Evolutionary conservation across 805 yeast species (phyloP).

Genomic region (Candida sonorensis): DNA sequence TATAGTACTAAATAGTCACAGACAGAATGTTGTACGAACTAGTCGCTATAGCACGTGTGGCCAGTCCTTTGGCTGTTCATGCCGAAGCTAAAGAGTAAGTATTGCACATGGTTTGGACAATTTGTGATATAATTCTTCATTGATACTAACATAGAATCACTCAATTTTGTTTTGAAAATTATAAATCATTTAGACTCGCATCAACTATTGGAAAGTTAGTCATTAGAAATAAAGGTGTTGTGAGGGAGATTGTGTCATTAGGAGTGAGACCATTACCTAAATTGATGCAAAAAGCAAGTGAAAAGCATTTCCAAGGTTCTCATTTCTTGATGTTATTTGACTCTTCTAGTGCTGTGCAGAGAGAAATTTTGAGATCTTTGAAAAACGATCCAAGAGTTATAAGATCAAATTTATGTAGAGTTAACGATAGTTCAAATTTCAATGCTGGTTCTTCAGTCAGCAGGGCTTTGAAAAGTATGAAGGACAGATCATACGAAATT

Average conservation of each 20-base stretch:
- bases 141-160: conserved; percentile 2
- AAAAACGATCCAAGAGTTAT: conserved; percentile 88
- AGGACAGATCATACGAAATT: conserved; percentile 9
- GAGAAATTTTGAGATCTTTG: conserved; percentile 73
- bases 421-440: conserved; percentile 43
- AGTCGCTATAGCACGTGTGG: conserved; percentile 80
- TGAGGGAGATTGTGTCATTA: conserved; percentile 71
- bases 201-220: conserved; percentile 74
- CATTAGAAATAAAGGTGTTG: conserved; percentile 88
- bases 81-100: conserved; percentile 56
- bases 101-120: too few relatives aligned
- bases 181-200: conserved; percentile 17
- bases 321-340: conserved; percentile 86
- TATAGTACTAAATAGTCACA: too few relatives aligned
- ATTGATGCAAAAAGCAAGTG: conserved; percentile 78
- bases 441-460: conserved; percentile 54
- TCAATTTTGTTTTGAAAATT: too few relatives aligned
- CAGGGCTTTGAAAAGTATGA: conserved; percentile 28
- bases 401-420: conserved; percentile 66
- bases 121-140: neutral
- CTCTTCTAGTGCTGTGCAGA: conserved; percentile 77
- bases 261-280: conserved; percentile 78
- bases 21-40: conserved; percentile 95
- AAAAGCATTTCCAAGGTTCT: conserved; percentile 83
- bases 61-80: conserved; percentile 45